Evolutionary conservation across 352 stramenopile genomes (phyloP).

Genomic region (Phytophthora meadii): DNA sequence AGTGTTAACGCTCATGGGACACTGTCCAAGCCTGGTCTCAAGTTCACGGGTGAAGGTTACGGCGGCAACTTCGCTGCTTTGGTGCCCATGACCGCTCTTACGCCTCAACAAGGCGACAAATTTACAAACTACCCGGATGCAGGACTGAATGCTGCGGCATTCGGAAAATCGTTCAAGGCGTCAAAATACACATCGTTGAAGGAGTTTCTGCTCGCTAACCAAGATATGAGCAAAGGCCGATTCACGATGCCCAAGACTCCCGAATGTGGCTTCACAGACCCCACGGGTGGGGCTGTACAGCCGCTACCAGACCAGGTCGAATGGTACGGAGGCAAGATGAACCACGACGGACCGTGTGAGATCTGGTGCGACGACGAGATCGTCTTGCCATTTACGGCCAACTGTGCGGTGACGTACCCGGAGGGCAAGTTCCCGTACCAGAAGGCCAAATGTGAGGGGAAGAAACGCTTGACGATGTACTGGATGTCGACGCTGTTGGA

Average conservation of each 20-base stretch:
- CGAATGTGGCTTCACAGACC: slow-evolving; percentile 42
- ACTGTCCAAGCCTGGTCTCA: slow-evolving; percentile 13
- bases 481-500: slow-evolving; percentile 42
- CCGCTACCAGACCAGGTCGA: slow-evolving; percentile 37
- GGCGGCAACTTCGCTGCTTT: slow-evolving; percentile 19
- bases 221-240: slow-evolving; percentile 26
- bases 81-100: slow-evolving; percentile 19
- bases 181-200: slow-evolving; percentile 26
- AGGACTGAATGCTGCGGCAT: slow-evolving; percentile 19
- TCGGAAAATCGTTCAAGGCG: slow-evolving; percentile 13
- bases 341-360: slow-evolving; percentile 52
- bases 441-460: slow-evolving; percentile 37
- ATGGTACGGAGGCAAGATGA: slow-evolving; percentile 43
- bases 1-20: slow-evolving; percentile 21
- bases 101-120: slow-evolving; percentile 10
- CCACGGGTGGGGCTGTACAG: slow-evolving; percentile 25
- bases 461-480: slow-evolving; percentile 46
- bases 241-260: slow-evolving; percentile 28
- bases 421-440: slow-evolving; percentile 39
- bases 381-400: slow-evolving; percentile 40
- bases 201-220: slow-evolving; percentile 23
- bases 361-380: slow-evolving; percentile 56
- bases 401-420: slow-evolving; percentile 43
- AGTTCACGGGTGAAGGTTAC: slow-evolving; percentile 19
- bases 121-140: slow-evolving; percentile 27